A percentile compares a stretch with the other conserved stretches of the same genome.
These are phyloP conservation scores for Didymella exigua DNA, from an alignment of 2,329 filamentous ascomycete species.

Conservation along the genomic window DNA sequence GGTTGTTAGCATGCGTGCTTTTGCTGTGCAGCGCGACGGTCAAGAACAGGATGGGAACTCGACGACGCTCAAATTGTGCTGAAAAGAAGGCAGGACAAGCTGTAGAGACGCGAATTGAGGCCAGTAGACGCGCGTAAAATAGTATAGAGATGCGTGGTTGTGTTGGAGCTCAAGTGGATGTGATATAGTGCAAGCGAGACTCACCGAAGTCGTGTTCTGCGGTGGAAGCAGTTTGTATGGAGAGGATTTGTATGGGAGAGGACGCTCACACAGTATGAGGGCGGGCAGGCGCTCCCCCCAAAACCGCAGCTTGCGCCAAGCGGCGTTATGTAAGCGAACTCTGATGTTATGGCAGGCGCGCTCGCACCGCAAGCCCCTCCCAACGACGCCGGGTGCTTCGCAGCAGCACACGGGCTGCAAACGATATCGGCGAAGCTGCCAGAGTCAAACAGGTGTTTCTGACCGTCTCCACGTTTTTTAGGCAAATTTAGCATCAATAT, in stretches of 20 bases:
- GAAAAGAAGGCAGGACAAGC: constrained; percentile 35
- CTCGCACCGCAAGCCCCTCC: constrained; percentile 16
- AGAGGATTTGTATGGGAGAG: constrained; percentile 31
- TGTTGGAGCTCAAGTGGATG: constrained; percentile 23
- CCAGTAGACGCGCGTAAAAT: constrained; percentile 44
- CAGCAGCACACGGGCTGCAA: constrained; percentile 22
- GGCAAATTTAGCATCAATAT: background rate
- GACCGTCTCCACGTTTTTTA: background rate
- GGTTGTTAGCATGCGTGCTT: constrained; percentile 39
- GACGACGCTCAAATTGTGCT: constrained; percentile 35
- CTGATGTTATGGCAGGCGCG: constrained; percentile 19
- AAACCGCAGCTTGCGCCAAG: constrained; percentile 9
- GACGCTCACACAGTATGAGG: constrained; percentile 18
- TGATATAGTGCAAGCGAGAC: constrained; percentile 38
- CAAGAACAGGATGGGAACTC: constrained; percentile 41
- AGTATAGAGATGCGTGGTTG: constrained; percentile 34
- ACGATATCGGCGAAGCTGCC: constrained; percentile 10
- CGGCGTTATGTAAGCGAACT: constrained; percentile 10
- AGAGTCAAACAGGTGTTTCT: constrained; percentile 1
- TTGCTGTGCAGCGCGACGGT: constrained; percentile 29
- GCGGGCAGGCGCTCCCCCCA: background rate
- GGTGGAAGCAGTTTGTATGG: constrained; percentile 26
- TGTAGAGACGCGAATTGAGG: constrained; percentile 34
- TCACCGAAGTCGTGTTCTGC: constrained; percentile 40
- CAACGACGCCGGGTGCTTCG: constrained; percentile 20